These are phyloP conservation scores for Cyberlindnera veronae DNA, from an alignment of 805 yeast species.

Conservation along the genomic window DNA sequence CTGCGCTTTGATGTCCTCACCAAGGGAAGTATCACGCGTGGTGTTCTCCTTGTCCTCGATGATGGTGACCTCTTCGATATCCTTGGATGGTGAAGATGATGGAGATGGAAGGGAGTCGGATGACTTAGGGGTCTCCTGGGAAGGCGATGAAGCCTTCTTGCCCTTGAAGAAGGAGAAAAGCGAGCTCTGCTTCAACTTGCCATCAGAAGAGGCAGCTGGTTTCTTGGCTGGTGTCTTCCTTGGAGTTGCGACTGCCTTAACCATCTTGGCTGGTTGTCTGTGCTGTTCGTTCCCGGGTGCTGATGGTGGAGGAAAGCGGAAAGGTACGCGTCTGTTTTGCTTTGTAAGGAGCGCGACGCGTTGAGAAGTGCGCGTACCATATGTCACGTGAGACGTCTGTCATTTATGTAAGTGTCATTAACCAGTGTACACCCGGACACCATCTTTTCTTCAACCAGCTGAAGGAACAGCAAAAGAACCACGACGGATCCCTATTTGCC, in stretches of 20 bases:
- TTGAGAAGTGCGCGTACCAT: not conserved
- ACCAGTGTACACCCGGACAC: constrained; percentile 1
- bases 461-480: too few species aligned
- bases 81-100: constrained; percentile 10
- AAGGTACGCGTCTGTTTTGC: not conserved
- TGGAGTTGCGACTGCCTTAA: constrained; percentile 9
- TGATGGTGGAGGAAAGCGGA: not conserved
- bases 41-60: constrained; percentile 8
- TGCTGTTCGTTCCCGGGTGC: not conserved
- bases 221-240: constrained; percentile 15
- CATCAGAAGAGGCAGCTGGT: constrained; percentile 7
- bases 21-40: constrained; percentile 2
- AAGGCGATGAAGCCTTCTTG: constrained; percentile 3
- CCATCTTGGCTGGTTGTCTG: too few species aligned
- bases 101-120: constrained; percentile 13
- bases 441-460: not conserved
- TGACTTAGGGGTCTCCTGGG: not conserved
- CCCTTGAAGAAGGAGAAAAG: constrained; percentile 17
- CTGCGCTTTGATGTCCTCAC: not conserved
- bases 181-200: constrained; percentile 19
- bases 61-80: constrained; percentile 1
- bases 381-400: not conserved
- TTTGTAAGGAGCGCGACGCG: not conserved
- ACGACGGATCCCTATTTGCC: not conserved
- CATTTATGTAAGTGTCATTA: not conserved